Percentiles rank a stretch among this genome's conserved stretches.
phyloP scores from a whole-genome alignment of 164 flowering plant species.

The grape (Vitis vinifera) region DNA sequence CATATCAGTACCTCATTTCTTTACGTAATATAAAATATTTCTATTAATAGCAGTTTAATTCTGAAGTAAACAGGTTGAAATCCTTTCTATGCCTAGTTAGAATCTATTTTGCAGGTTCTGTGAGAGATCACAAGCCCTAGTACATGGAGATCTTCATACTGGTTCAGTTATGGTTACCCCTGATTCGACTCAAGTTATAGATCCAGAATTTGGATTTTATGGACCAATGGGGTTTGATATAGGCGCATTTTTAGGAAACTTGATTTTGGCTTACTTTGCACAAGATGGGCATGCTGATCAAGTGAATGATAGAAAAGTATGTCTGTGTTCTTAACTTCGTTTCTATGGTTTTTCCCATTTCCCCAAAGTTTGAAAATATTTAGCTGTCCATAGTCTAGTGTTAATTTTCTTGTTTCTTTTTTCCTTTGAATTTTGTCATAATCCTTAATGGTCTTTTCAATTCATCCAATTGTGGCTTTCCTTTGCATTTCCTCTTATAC shows the following conservation, averaged over 20 bases:
- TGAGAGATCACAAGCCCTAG: slow-evolving; percentile 90
- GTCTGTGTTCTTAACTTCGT: slow-evolving; percentile 3
- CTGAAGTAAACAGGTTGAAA: too few relatives aligned
- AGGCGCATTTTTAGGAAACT: slow-evolving; percentile 94
- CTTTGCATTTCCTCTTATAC: too few relatives aligned
- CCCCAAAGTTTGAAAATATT: too few relatives aligned
- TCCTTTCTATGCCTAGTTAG: too few relatives aligned
- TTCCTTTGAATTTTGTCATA: too few relatives aligned
- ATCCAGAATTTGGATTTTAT: slow-evolving; percentile 92
- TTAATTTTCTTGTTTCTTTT: too few relatives aligned
- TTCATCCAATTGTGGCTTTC: too few relatives aligned
- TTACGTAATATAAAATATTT: neutral
- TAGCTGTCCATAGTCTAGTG: too few relatives aligned
- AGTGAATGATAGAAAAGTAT: slow-evolving; percentile 64
- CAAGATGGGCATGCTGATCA: slow-evolving; percentile 85
- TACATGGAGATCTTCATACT: slow-evolving; percentile 98
- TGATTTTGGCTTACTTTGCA: slow-evolving; percentile 72
- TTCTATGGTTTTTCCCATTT: neutral
- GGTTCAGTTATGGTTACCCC: slow-evolving; percentile 91
- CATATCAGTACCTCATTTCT: neutral
- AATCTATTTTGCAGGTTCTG: slow-evolving; percentile 57
- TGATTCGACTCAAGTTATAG: slow-evolving; percentile 91
- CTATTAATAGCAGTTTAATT: neutral
- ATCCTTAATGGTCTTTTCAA: too few relatives aligned
- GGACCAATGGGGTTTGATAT: slow-evolving; percentile 97